Evolutionary conservation across 495 filamentous ascomycete genomes (phyloP).

Genomic region (Neurospora sp.): DNA sequence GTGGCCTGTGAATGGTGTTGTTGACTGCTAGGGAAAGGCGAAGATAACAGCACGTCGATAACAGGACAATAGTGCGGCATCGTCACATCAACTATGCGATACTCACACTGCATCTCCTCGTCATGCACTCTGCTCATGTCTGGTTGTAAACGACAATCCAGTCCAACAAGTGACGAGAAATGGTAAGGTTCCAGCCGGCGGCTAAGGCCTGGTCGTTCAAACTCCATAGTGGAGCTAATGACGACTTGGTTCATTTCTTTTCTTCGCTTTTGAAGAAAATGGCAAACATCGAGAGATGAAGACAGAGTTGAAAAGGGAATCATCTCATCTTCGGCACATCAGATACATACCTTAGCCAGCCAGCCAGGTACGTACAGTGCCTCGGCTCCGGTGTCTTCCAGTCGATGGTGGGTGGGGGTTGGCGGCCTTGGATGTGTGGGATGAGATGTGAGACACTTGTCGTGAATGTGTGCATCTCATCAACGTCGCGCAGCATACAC

Average conservation of each 20-base stretch:
- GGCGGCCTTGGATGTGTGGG: not conserved
- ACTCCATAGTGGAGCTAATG: not conserved
- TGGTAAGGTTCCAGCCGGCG: not conserved
- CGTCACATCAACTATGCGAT: not conserved
- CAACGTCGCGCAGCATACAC: not conserved
- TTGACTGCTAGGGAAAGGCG: not conserved
- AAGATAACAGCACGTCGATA: not conserved
- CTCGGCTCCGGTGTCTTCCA: not conserved
- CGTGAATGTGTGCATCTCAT: not conserved
- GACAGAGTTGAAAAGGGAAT: not conserved
- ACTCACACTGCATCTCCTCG: not conserved
- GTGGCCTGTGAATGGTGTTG: not conserved
- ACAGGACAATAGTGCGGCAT: not conserved
- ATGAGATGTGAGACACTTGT: not conserved
- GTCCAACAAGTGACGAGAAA: not conserved
- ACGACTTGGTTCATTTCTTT: not conserved
- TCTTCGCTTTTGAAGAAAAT: not conserved
- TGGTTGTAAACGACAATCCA: not conserved
- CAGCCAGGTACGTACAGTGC: not conserved
- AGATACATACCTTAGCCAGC: not conserved
- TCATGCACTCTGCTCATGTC: not conserved
- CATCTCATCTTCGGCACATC: not conserved
- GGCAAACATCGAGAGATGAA: not conserved
- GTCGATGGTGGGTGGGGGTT: not conserved
- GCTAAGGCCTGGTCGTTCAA: not conserved